Evolutionary conservation across 192 early-diverging fungal species (phyloP).

Genomic region (Coemansia sp.): DNA sequence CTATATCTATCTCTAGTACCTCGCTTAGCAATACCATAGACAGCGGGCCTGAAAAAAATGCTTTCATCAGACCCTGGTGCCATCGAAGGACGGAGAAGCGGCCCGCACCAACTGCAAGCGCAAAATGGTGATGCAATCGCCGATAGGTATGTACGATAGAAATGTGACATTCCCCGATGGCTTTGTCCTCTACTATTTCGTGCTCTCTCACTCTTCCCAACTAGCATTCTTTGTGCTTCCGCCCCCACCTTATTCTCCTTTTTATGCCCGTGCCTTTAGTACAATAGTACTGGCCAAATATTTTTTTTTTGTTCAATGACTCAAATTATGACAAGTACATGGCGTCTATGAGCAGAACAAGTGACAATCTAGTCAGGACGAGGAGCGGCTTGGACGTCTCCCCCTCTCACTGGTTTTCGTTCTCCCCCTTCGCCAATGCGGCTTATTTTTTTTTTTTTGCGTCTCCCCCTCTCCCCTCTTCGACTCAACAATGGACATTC

Average conservation of each 20-base stretch:
- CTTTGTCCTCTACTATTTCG: neutral
- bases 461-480: neutral
- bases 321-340: neutral
- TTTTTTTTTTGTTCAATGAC: neutral
- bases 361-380: neutral
- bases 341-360: neutral
- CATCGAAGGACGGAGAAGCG: neutral
- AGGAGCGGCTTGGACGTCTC: neutral
- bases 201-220: neutral
- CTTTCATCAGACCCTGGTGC: conserved; percentile 24
- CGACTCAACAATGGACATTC: neutral
- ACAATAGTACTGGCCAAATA: neutral
- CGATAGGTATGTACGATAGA: conserved; percentile 26
- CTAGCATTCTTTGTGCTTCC: neutral
- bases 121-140: neutral
- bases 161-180: neutral
- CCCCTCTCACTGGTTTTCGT: neutral
- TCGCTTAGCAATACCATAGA: neutral
- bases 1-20: neutral
- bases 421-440: neutral
- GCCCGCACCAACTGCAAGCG: conserved; percentile 10
- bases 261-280: neutral
- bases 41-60: neutral
- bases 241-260: neutral
- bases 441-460: neutral